Evolutionary conservation across 495 filamentous ascomycete species (phyloP).

Genomic region (Xeromyces bisporus): DNA sequence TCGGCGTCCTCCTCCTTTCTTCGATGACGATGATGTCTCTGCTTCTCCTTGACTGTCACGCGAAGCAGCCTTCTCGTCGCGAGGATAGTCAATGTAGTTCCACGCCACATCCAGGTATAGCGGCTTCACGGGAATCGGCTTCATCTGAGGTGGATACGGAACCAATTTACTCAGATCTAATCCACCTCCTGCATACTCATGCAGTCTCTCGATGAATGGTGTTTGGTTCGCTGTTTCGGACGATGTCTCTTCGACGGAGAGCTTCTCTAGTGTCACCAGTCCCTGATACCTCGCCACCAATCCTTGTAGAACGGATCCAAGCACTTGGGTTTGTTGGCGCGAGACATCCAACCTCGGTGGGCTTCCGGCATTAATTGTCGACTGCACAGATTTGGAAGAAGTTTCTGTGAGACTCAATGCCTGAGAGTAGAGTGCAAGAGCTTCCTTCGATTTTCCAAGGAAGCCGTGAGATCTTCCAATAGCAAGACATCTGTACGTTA

Average conservation of each 20-base stretch:
- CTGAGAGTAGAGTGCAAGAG: conserved; percentile 66
- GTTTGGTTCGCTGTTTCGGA: conserved; percentile 15
- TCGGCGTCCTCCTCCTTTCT: conserved; percentile 46
- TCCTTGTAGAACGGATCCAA: conserved; percentile 43
- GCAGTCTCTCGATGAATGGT: conserved; percentile 53
- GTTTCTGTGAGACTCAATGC: conserved; percentile 38
- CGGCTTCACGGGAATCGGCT: conserved; percentile 82
- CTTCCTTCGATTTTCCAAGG: conserved; percentile 53
- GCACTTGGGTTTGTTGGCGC: conserved; percentile 32
- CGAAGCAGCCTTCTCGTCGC: conserved; percentile 13
- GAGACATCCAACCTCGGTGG: conserved; percentile 44
- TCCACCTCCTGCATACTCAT: conserved; percentile 49
- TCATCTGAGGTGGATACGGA: conserved; percentile 65
- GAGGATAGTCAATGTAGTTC: conserved; percentile 95
- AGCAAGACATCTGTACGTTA: conserved; percentile 48
- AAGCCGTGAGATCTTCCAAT: conserved; percentile 74
- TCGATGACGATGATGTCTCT: too few relatives aligned
- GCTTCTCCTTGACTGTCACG: too few relatives aligned
- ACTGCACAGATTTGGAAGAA: conserved; percentile 19
- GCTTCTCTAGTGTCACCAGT: conserved; percentile 59
- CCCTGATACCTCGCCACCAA: conserved; percentile 64
- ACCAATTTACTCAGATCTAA: conserved; percentile 68
- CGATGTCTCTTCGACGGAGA: conserved; percentile 20
- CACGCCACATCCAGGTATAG: conserved; percentile 92
- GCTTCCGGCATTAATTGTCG: conserved; percentile 15